These are phyloP conservation scores for Thielaviopsis punctulata DNA, from an alignment of 2,329 filamentous ascomycete genomes.

Conservation along the genomic window DNA sequence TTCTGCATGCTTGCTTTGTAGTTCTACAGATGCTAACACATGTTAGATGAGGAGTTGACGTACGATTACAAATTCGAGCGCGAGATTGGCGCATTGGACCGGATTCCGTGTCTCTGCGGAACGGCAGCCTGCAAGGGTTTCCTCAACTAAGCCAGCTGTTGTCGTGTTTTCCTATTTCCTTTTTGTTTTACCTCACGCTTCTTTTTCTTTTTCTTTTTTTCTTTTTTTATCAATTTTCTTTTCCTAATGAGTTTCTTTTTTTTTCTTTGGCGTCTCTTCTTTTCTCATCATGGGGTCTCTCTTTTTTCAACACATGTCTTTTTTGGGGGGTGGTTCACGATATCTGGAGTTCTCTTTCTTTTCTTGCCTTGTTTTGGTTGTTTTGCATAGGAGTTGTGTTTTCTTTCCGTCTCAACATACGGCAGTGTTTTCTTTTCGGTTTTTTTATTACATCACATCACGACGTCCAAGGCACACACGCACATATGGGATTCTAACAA, in stretches of 20 bases:
- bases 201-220: neutral
- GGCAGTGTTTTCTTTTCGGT: neutral
- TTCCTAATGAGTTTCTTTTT: neutral
- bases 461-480: too few relatives aligned
- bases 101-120: slow-evolving; percentile 92
- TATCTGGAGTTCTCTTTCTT: neutral
- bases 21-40: slow-evolving; percentile 13
- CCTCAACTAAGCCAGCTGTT: slow-evolving; percentile 52
- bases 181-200: neutral
- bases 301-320: neutral
- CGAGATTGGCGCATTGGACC: slow-evolving; percentile 83
- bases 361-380: neutral
- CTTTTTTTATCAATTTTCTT: neutral
- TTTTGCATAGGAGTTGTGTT: neutral
- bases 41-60: slow-evolving; percentile 85
- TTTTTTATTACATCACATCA: neutral
- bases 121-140: slow-evolving; percentile 96
- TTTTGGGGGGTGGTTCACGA: too few relatives aligned
- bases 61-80: slow-evolving; percentile 99
- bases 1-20: neutral
- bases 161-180: neutral
- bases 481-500: too few relatives aligned
- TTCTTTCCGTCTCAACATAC: neutral
- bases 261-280: neutral
- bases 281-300: neutral